phyloP scores from a whole-genome alignment of 768 basidiomycete genomes.

The Russula abietina region DNA sequence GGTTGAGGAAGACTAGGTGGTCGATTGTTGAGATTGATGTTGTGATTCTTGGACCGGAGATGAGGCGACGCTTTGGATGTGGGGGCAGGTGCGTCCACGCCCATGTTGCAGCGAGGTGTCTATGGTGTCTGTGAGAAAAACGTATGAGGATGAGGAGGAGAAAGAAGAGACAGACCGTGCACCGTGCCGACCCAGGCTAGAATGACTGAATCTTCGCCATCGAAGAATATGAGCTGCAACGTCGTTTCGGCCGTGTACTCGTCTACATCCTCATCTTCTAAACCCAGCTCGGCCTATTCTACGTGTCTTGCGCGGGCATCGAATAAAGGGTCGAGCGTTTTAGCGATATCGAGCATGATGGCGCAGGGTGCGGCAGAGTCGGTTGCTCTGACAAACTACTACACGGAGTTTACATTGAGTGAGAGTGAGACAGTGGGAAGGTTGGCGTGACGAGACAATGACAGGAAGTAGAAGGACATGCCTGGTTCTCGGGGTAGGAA shows the following conservation, averaged over 20 bases:
- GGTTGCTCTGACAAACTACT: conserved; percentile 90
- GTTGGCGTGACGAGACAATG: neutral
- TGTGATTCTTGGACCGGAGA: conserved; percentile 37
- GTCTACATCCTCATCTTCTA: conserved; percentile 72
- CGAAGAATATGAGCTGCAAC: too few species aligned
- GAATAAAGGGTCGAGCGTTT: conserved; percentile 68
- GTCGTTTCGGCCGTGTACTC: conserved; percentile 65
- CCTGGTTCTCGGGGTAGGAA: conserved; percentile 76
- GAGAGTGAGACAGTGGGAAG: conserved; percentile 7
- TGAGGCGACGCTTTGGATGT: conserved; percentile 51
- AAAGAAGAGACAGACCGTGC: conserved; percentile 54
- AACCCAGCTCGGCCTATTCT: conserved; percentile 40
- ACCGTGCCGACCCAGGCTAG: conserved; percentile 87
- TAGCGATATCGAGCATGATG: conserved; percentile 88
- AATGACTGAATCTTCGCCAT: conserved; percentile 97
- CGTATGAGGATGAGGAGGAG: neutral
- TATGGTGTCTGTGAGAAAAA: conserved; percentile 29
- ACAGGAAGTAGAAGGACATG: conserved; percentile 31
- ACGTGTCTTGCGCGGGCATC: conserved; percentile 51
- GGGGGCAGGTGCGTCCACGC: conserved; percentile 55
- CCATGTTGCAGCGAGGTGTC: conserved; percentile 90
- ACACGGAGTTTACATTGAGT: neutral
- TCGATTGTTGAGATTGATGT: conserved; percentile 71
- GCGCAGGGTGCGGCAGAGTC: conserved; percentile 96
- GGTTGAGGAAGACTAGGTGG: conserved; percentile 82